phyloP scores from a whole-genome alignment of 225 moss, liverwort and hornwort genomes.

The Thuidium tamariscinum region DNA sequence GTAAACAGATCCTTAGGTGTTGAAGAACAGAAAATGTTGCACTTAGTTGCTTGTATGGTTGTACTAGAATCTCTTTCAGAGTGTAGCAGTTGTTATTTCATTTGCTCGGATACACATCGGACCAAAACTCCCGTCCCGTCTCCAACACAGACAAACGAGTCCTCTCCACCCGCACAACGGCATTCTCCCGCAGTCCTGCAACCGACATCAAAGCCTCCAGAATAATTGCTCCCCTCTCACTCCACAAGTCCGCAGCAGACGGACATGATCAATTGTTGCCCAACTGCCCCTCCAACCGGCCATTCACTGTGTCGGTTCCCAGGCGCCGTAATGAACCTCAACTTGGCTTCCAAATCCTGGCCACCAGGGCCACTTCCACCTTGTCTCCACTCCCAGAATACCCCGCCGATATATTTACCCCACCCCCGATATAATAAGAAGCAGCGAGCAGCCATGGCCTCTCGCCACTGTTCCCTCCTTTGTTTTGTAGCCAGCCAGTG shows the following conservation, averaged over 20 bases:
- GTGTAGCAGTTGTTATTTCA: not conserved
- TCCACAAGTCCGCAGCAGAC: too few species aligned
- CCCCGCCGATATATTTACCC: not conserved
- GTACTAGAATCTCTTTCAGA: not conserved
- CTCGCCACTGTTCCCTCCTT: too few species aligned
- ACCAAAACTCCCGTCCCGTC: not conserved
- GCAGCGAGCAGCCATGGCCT: not conserved
- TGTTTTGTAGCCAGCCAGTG: not conserved
- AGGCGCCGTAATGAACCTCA: not conserved
- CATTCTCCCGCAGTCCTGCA: not conserved
- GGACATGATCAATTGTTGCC: not conserved
- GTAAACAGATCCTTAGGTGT: too few species aligned
- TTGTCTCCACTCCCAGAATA: not conserved
- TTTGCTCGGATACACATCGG: not conserved
- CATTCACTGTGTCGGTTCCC: not conserved
- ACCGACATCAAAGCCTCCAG: not conserved
- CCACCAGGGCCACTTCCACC: not conserved
- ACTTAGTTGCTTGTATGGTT: not conserved
- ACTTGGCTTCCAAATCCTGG: not conserved
- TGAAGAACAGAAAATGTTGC: rapidly evolving
- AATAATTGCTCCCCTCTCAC: not conserved
- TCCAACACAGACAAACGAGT: not conserved
- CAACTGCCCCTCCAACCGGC: not conserved
- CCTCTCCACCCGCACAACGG: not conserved
- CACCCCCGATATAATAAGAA: not conserved